Percentiles rank a stretch among this genome's conserved stretches.
phyloP scores from a whole-genome alignment of 441 rosid species.

The Arabidopsis hybrid region DNA sequence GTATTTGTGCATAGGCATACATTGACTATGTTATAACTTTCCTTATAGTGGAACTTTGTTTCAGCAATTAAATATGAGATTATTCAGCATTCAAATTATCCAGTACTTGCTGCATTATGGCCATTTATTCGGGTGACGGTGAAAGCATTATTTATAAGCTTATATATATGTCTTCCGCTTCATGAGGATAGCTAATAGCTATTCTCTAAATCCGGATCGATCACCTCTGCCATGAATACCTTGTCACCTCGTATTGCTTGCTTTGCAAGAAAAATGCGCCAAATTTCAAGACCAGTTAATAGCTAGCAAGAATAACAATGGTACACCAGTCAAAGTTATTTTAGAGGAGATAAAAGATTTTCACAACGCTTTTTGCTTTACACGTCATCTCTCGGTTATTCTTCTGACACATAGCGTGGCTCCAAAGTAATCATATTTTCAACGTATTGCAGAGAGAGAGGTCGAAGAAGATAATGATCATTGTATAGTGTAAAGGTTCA shows the following conservation, averaged over 20 bases:
- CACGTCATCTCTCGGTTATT: too few relatives aligned
- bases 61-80: background rate
- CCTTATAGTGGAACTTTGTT: background rate
- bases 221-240: background rate
- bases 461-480: too few relatives aligned
- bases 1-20: background rate
- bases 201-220: conserved; percentile 5
- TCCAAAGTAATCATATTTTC: too few relatives aligned
- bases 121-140: conserved; percentile 6
- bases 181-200: background rate
- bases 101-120: conserved; percentile 14
- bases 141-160: conserved; percentile 14
- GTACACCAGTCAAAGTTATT: too few relatives aligned
- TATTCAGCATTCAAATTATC: background rate
- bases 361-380: too few relatives aligned
- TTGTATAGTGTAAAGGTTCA: too few relatives aligned
- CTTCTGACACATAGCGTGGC: too few relatives aligned
- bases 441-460: too few relatives aligned
- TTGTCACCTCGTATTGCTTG: background rate
- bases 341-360: too few relatives aligned
- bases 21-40: conserved; percentile 4
- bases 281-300: background rate
- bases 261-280: background rate
- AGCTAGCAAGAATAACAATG: too few relatives aligned
- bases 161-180: background rate